phyloP scores from a whole-genome alignment of 345 rosid species.

The Gossypium raimondii region DNA sequence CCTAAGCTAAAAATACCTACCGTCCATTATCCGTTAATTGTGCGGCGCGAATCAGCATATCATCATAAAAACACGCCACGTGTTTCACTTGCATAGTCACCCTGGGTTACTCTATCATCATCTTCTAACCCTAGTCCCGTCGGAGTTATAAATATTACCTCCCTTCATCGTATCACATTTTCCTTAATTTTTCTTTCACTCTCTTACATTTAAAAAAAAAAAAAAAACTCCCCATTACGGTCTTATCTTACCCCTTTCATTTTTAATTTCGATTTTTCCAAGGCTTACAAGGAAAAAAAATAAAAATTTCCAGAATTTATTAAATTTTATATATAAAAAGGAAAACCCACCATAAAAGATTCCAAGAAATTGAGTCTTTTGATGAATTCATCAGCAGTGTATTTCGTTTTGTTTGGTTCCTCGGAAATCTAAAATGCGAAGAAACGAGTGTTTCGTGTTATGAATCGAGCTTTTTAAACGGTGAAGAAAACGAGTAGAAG shows the following conservation, averaged over 20 bases:
- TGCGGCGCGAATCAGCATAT: slow-evolving; percentile 22
- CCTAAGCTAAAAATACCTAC: not conserved
- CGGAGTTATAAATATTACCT: slow-evolving; percentile 17
- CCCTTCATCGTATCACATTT: not conserved
- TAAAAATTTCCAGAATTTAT: not conserved
- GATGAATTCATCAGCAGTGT: not conserved
- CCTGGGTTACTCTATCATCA: slow-evolving; percentile 14
- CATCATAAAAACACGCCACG: slow-evolving; percentile 22
- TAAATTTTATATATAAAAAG: too few relatives aligned
- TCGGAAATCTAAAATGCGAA: not conserved
- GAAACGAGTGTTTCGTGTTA: not conserved
- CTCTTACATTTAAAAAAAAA: not conserved
- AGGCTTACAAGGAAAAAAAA: too few relatives aligned
- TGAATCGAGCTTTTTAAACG: not conserved
- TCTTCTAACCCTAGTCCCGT: slow-evolving; percentile 22
- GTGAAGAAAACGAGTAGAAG: not conserved
- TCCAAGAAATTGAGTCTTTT: not conserved
- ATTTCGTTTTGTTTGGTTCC: not conserved
- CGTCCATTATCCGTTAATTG: not conserved
- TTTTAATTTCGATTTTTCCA: too few relatives aligned
- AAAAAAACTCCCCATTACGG: not conserved
- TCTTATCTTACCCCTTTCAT: too few relatives aligned
- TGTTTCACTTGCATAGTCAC: not conserved
- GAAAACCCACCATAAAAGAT: not conserved
- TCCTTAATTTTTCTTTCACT: not conserved